Percentiles rank a stretch among this genome's conserved stretches.
phyloP scores from a whole-genome alignment of 192 early-diverging fungal genomes.

The Pilaira anomala region DNA sequence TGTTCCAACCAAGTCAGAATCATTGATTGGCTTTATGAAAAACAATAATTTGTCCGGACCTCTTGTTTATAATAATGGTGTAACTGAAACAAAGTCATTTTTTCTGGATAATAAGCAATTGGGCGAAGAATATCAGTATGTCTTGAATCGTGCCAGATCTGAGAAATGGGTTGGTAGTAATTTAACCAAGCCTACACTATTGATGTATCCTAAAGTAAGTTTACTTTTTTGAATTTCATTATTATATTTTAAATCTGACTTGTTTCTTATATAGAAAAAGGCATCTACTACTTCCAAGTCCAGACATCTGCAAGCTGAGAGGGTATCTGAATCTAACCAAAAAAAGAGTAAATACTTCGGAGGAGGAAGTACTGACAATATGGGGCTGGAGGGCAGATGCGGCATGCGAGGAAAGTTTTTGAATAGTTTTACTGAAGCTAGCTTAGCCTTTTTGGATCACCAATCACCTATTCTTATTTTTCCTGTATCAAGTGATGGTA shows the following conservation, averaged over 20 bases:
- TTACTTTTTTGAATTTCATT: too few species aligned
- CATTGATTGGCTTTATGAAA: neutral
- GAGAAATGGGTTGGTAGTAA: slow-evolving; percentile 43
- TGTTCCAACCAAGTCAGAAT: neutral
- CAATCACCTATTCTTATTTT: neutral
- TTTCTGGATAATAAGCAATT: slow-evolving; percentile 35
- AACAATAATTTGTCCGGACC: neutral
- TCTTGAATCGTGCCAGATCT: slow-evolving; percentile 41
- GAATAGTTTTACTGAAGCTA: neutral
- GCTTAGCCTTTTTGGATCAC: slow-evolving; percentile 1
- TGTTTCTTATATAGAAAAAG: too few species aligned
- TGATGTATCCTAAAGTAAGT: slow-evolving; percentile 42
- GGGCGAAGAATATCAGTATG: slow-evolving; percentile 52
- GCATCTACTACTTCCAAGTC: too few species aligned
- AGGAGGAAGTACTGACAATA: too few species aligned
- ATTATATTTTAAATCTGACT: too few species aligned
- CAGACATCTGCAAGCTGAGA: too few species aligned
- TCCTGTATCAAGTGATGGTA: neutral
- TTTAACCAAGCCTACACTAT: slow-evolving; percentile 40
- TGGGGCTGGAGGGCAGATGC: too few species aligned
- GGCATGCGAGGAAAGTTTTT: neutral
- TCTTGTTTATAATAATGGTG: neutral
- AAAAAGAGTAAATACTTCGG: too few species aligned
- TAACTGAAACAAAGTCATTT: neutral
- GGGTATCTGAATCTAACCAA: too few species aligned